Percentiles rank a stretch among this genome's conserved stretches.
Conservation (phyloP, 1,284 basidiomycete species). For the Irpex lacteus region DNA sequence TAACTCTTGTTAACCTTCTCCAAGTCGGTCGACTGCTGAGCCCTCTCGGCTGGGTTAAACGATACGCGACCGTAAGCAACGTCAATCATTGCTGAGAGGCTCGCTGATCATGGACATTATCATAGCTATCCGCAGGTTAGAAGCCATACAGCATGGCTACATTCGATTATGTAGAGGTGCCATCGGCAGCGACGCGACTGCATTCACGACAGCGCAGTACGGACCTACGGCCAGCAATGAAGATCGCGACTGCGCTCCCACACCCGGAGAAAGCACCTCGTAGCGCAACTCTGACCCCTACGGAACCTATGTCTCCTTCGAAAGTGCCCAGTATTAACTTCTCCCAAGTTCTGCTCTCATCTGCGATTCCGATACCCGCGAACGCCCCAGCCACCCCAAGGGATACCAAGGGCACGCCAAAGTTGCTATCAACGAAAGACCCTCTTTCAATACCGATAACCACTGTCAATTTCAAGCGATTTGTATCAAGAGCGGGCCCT, state of each 20-base stretch:
- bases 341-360: constrained; percentile 31
- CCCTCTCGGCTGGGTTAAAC: too few species aligned
- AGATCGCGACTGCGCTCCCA: constrained; percentile 44
- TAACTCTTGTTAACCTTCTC: too few species aligned
- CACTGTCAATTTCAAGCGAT: constrained; percentile 70
- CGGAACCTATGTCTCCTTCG: constrained; percentile 15
- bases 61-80: too few species aligned
- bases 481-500: constrained; percentile 62
- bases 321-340: constrained; percentile 25
- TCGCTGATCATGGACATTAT: too few species aligned
- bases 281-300: constrained; percentile 25
- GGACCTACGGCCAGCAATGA: constrained; percentile 39
- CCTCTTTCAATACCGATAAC: constrained; percentile 70
- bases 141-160: constrained; percentile 33
- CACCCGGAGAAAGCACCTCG: constrained; percentile 29
- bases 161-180: constrained; percentile 52
- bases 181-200: constrained; percentile 43
- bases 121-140: neutral
- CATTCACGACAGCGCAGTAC: constrained; percentile 22
- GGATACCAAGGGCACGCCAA: constrained; percentile 25
- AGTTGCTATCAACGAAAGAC: constrained; percentile 49
- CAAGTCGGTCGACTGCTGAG: too few species aligned
- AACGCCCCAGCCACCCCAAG: constrained; percentile 26
- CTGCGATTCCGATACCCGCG: constrained; percentile 30
- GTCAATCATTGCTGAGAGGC: too few species aligned